Percentiles rank a stretch among this genome's conserved stretches.
Evolutionary conservation across 306 rosid species (phyloP).

Genomic region (Cucurbita pepo): DNA sequence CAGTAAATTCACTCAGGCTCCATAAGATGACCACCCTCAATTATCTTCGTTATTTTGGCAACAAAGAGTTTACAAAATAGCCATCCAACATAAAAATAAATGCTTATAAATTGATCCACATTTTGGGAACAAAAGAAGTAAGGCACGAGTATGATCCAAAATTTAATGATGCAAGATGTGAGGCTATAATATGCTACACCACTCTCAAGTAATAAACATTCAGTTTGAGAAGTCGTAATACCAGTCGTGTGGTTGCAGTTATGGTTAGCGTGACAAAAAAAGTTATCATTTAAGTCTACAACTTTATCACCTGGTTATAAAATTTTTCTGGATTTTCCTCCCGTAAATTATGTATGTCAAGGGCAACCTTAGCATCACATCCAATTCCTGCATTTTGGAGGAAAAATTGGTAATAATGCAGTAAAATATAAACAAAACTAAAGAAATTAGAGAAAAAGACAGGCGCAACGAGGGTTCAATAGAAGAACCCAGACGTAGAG

Average conservation of each 20-base stretch:
- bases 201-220: not conserved
- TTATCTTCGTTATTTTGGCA: not conserved
- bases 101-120: not conserved
- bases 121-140: not conserved
- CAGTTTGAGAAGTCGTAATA: not conserved
- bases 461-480: not conserved
- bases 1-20: not conserved
- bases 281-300: not conserved
- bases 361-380: slow-evolving; percentile 98
- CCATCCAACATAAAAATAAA: not conserved
- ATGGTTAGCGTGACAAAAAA: not conserved
- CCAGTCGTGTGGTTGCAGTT: not conserved
- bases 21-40: not conserved
- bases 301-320: slow-evolving; percentile 73
- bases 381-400: slow-evolving; percentile 54
- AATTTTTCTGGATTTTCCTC: slow-evolving; percentile 98
- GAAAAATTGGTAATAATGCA: not conserved
- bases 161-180: not conserved
- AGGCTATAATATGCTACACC: not conserved
- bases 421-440: not conserved
- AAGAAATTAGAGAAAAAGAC: not conserved
- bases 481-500: not conserved
- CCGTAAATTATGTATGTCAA: slow-evolving; percentile 92
- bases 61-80: not conserved
- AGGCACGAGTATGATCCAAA: not conserved